Conservation (phyloP, 2,329 filamentous ascomycete species). For the Ciborinia camelliae region DNA sequence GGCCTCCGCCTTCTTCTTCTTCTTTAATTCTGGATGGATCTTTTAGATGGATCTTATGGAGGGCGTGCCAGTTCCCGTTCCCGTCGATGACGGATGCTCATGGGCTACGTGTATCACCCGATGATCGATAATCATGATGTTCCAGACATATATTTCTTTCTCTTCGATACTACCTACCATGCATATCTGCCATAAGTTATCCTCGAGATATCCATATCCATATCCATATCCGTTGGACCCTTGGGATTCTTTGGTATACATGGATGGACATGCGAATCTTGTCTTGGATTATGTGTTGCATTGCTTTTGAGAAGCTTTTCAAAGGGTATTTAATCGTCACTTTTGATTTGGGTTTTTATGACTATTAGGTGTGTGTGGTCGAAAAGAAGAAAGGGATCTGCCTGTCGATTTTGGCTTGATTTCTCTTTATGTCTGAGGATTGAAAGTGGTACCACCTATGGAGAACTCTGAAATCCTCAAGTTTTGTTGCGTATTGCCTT, state of each 20-base stretch:
- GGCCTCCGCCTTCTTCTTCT: too few species aligned
- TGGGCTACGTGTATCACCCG: background rate
- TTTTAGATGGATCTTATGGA: background rate
- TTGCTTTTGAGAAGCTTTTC: background rate
- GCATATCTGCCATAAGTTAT: background rate
- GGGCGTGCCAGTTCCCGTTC: background rate
- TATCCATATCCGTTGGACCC: too few species aligned
- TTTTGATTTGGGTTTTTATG: background rate
- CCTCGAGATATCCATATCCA: background rate
- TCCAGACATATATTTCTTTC: background rate
- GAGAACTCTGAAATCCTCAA: background rate
- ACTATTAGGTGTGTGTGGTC: background rate
- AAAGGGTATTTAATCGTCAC: background rate
- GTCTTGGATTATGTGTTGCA: background rate
- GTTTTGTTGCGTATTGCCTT: background rate
- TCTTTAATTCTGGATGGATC: too few species aligned
- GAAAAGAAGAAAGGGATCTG: background rate
- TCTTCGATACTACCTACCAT: background rate
- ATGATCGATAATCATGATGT: background rate
- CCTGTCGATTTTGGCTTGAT: background rate
- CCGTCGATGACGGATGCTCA: background rate
- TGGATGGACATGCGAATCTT: constrained; percentile 2
- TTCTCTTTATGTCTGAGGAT: background rate
- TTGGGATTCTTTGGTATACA: background rate
- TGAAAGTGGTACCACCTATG: background rate